These are phyloP conservation scores for Chlamydomonas sp. DNA, from an alignment of 139 green algal genomes.

Conservation along the genomic window DNA sequence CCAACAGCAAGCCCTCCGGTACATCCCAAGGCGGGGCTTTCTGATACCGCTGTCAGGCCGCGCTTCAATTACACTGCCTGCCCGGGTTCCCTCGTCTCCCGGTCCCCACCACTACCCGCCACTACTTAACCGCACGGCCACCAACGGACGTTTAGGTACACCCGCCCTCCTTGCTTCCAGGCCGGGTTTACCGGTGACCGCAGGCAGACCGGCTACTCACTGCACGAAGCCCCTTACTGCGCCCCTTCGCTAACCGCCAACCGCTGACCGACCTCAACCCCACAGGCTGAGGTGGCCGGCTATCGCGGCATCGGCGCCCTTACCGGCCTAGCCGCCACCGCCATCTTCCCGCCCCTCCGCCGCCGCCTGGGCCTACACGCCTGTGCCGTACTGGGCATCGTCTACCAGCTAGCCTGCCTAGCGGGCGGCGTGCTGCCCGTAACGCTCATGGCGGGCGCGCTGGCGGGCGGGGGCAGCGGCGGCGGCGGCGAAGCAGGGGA, in stretches of 20 bases:
- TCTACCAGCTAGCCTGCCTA: conserved; percentile 56
- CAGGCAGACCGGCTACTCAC: too few species aligned
- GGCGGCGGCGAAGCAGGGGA: neutral
- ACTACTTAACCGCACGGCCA: too few species aligned
- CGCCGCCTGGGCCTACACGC: conserved; percentile 29
- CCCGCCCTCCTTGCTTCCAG: too few species aligned
- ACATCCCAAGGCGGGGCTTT: too few species aligned
- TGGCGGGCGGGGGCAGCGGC: neutral
- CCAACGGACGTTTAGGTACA: too few species aligned
- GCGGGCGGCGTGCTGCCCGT: conserved; percentile 7
- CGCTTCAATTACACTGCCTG: too few species aligned
- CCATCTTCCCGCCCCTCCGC: conserved; percentile 60
- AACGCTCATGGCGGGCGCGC: neutral
- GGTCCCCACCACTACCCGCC: too few species aligned
- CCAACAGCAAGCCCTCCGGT: too few species aligned
- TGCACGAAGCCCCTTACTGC: conserved; percentile 63
- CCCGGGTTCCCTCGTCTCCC: too few species aligned
- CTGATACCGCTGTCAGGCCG: too few species aligned
- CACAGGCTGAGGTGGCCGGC: conserved; percentile 15
- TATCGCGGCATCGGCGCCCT: conserved; percentile 72
- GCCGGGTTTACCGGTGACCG: too few species aligned
- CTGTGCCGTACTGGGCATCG: conserved; percentile 57
- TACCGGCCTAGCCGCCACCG: conserved; percentile 74
- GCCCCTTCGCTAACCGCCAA: neutral
- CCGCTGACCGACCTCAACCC: neutral